Percentiles rank a stretch among this genome's conserved stretches.
phyloP scores from a whole-genome alignment of 225 moss, liverwort and hornwort species.

The Physcomitrellopsis africana region DNA sequence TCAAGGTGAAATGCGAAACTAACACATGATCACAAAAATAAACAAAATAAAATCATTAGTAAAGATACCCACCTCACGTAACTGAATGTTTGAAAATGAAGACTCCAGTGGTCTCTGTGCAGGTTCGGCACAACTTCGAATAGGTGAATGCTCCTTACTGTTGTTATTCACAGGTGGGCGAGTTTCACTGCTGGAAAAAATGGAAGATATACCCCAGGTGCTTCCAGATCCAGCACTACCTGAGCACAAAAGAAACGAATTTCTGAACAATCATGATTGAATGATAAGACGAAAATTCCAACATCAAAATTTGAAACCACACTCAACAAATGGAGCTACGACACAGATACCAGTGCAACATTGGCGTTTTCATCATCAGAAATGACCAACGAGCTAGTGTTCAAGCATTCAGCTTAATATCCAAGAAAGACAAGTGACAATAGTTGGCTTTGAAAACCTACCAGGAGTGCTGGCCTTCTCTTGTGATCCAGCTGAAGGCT shows the following conservation, averaged over 20 bases:
- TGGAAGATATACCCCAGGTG: constrained; percentile 98
- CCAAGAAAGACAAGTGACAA: constrained; percentile 9
- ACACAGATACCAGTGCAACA: constrained; percentile 8
- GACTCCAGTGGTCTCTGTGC: constrained; percentile 80
- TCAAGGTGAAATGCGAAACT: neutral
- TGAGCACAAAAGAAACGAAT: constrained; percentile 29
- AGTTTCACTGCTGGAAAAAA: constrained; percentile 81
- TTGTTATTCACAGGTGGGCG: constrained; percentile 70
- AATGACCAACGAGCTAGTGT: neutral
- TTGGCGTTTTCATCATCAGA: neutral
- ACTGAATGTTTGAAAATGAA: constrained; percentile 86
- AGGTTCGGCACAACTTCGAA: constrained; percentile 83
- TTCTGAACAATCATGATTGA: neutral
- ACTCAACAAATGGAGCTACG: neutral
- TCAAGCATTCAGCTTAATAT: neutral
- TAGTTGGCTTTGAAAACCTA: constrained; percentile 23
- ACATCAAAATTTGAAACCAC: neutral
- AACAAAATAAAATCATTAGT: neutral
- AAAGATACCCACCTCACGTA: constrained; percentile 72
- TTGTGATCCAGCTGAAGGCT: constrained; percentile 39
- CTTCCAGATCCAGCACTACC: constrained; percentile 71
- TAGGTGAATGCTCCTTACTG: constrained; percentile 76
- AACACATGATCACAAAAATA: neutral
- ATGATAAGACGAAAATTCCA: neutral
- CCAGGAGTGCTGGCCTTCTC: constrained; percentile 54